These are phyloP conservation scores for Marasmius oreades DNA, from an alignment of 1,284 basidiomycete species.

Conservation along the genomic window DNA sequence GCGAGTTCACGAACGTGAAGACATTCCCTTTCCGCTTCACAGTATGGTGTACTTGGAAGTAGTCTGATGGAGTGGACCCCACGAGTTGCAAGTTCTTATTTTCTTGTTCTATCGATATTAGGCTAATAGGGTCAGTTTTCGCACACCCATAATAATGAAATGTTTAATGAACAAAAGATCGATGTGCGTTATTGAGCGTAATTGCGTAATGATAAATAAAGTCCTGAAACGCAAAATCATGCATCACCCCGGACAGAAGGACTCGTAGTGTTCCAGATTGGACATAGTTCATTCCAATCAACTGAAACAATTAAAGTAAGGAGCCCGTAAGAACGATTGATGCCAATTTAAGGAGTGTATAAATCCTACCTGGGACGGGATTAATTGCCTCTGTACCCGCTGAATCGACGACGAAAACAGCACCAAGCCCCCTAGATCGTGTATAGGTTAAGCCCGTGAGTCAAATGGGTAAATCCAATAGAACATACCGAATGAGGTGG, in stretches of 20 bases:
- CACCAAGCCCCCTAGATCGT: conserved; percentile 31
- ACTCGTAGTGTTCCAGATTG: conserved; percentile 15
- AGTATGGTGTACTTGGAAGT: too few species aligned
- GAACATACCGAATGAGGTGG: conserved; percentile 30
- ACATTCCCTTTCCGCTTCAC: too few species aligned
- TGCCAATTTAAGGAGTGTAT: neutral
- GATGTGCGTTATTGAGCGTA: too few species aligned
- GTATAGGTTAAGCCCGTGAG: neutral
- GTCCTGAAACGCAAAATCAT: too few species aligned
- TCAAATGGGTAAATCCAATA: neutral
- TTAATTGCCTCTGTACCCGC: conserved; percentile 18
- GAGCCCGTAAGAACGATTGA: neutral
- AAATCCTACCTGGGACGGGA: conserved; percentile 21
- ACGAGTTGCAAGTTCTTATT: too few species aligned
- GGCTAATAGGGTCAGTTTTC: too few species aligned
- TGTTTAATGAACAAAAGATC: too few species aligned
- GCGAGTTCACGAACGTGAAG: too few species aligned
- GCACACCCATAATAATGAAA: too few species aligned
- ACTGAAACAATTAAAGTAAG: conserved; percentile 9
- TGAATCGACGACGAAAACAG: conserved; percentile 35
- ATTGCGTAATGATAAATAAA: too few species aligned
- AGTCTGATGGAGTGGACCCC: too few species aligned
- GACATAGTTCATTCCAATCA: conserved; percentile 21
- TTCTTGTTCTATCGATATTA: too few species aligned
- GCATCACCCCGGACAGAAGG: neutral